A percentile compares a stretch with the other conserved stretches of the same genome.
These are phyloP conservation scores for Yamadazyma triangularis DNA, from an alignment of 1,139 yeast genomes.

Conservation along the genomic window DNA sequence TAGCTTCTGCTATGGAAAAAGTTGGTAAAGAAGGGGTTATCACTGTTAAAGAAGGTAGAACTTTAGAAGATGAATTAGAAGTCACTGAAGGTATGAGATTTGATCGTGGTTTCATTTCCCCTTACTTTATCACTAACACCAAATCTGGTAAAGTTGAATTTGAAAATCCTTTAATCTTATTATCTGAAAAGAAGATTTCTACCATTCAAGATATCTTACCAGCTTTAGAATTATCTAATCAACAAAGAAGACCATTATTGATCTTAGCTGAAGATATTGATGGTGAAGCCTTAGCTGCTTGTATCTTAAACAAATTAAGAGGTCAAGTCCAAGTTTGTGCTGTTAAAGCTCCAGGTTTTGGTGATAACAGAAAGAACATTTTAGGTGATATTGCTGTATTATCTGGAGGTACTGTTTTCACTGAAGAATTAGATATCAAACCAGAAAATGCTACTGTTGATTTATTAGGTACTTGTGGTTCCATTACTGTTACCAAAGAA, in stretches of 20 bases:
- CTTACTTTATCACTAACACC: conserved; percentile 95
- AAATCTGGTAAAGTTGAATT: conserved; percentile 97
- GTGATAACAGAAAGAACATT: conserved; percentile 98
- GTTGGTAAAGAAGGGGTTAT: conserved; percentile 99
- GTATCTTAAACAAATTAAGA: conserved; percentile 96
- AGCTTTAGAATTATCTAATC: conserved; percentile 90
- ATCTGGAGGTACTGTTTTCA: conserved; percentile 97
- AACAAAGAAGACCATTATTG: conserved; percentile 90
- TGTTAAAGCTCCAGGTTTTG: conserved; percentile 99
- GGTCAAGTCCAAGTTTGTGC: conserved; percentile 99
- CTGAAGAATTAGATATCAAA: conserved; percentile 96
- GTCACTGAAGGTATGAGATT: conserved; percentile 99
- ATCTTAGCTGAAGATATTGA: conserved; percentile 96
- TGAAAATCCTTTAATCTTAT: conserved; percentile 86
- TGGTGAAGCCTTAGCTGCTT: conserved; percentile 99
- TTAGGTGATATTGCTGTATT: conserved; percentile 96
- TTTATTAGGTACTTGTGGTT: conserved; percentile 88
- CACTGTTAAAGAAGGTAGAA: conserved; percentile 95
- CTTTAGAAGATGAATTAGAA: conserved; percentile 93
- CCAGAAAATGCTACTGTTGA: conserved; percentile 95
- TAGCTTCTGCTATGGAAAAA: conserved; percentile 98
- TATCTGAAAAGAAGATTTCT: conserved; percentile 93
- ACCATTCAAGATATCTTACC: conserved; percentile 92
- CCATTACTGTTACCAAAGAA: conserved; percentile 93
- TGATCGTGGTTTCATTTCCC: conserved; percentile 97